Percentiles rank a stretch among this genome's conserved stretches.
Evolutionary conservation across 2,329 filamentous ascomycete species (phyloP).

Genomic region (Septoria linicola): DNA sequence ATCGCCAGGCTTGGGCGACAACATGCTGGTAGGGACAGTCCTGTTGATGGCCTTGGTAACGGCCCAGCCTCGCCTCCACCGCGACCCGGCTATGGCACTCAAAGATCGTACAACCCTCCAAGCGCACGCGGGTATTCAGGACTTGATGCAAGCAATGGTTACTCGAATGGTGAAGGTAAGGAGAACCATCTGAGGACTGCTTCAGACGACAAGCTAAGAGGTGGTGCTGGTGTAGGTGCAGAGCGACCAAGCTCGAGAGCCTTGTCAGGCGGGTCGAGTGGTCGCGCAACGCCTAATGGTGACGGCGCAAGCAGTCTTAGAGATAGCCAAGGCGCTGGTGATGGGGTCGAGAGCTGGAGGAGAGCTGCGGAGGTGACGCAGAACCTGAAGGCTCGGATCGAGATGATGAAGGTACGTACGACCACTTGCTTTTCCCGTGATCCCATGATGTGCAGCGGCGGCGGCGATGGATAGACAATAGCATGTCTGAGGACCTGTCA

Average conservation of each 20-base stretch:
- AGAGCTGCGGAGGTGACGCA: constrained; percentile 95
- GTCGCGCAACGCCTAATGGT: constrained; percentile 50
- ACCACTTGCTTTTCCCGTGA: not conserved
- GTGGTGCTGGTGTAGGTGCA: constrained; percentile 19
- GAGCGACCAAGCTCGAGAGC: constrained; percentile 22
- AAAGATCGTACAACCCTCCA: constrained; percentile 27
- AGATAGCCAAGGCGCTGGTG: constrained; percentile 31
- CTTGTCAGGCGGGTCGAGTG: constrained; percentile 28
- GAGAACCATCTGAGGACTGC: constrained; percentile 40
- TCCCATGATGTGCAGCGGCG: not conserved
- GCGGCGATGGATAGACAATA: not conserved
- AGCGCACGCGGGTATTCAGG: constrained; percentile 21
- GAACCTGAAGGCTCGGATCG: constrained; percentile 93
- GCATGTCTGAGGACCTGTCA: not conserved
- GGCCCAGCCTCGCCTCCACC: constrained; percentile 20
- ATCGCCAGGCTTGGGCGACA: constrained; percentile 56
- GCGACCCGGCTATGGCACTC: constrained; percentile 26
- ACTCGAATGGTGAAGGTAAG: constrained; percentile 44
- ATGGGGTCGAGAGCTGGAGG: constrained; percentile 89
- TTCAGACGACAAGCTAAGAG: constrained; percentile 28
- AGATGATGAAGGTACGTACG: constrained; percentile 85
- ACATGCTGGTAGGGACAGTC: constrained; percentile 44
- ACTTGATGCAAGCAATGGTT: constrained; percentile 15
- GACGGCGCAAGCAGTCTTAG: constrained; percentile 12
- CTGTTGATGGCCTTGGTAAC: constrained; percentile 25